A percentile compares a stretch with the other conserved stretches of the same genome.
Evolutionary conservation across 2,329 filamentous ascomycete species (phyloP).

Genomic region (Nemania diffusa): DNA sequence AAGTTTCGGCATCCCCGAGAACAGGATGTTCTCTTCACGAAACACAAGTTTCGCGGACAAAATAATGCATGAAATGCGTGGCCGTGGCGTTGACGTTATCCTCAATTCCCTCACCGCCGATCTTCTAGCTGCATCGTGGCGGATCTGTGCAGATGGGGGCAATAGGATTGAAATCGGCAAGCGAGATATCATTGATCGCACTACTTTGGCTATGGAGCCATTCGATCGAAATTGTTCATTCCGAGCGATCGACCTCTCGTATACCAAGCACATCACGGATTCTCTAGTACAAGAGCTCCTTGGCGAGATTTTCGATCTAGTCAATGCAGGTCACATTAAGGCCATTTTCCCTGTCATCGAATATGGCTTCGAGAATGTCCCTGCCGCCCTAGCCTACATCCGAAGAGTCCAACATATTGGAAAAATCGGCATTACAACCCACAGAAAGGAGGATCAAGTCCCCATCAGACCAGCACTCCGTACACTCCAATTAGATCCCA

Average conservation of each 20-base stretch:
- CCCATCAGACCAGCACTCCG: constrained; percentile 37
- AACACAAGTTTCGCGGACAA: background rate
- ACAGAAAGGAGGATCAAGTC: constrained; percentile 34
- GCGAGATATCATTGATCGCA: constrained; percentile 36
- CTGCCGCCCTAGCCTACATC: background rate
- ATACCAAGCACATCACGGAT: constrained; percentile 6
- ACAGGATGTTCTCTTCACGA: background rate
- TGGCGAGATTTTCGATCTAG: constrained; percentile 1
- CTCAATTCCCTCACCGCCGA: constrained; percentile 18
- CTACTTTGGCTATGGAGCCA: constrained; percentile 38
- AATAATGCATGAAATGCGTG: background rate
- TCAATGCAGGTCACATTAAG: background rate
- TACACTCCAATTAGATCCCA: constrained; percentile 35
- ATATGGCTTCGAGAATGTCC: background rate
- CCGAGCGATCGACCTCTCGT: constrained; percentile 34
- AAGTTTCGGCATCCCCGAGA: background rate
- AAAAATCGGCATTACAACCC: constrained; percentile 51
- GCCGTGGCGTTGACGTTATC: constrained; percentile 31
- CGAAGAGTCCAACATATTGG: constrained; percentile 45
- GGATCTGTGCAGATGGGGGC: constrained; percentile 36
- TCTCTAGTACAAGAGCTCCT: background rate
- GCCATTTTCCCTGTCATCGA: background rate
- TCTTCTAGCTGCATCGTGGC: constrained; percentile 35
- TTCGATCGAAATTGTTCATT: constrained; percentile 39
- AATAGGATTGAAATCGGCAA: constrained; percentile 39